These are phyloP conservation scores for Amylocarpus encephaloides DNA, from an alignment of 2,329 filamentous ascomycete genomes.

Conservation along the genomic window DNA sequence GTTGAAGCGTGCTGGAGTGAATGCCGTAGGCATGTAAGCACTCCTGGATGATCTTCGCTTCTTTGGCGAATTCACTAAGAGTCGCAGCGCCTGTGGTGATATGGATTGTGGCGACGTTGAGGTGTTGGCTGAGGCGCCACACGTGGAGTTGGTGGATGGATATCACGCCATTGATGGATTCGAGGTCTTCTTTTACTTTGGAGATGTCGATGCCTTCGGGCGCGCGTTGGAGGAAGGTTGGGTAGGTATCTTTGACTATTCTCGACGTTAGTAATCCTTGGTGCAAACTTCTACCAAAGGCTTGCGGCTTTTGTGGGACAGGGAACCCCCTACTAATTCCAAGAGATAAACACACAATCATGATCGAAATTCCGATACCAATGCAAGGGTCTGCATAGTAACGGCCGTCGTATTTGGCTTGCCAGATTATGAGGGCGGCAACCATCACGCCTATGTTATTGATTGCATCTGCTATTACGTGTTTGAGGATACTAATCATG, in stretches of 20 bases:
- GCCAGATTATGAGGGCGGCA: constrained; percentile 64
- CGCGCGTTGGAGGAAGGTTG: not conserved
- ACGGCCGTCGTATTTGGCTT: constrained; percentile 47
- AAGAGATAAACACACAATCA: constrained; percentile 42
- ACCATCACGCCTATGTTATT: constrained; percentile 74
- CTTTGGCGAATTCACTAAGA: constrained; percentile 51
- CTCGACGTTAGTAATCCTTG: too few relatives aligned
- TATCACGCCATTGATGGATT: constrained; percentile 49
- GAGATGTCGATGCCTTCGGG: not conserved
- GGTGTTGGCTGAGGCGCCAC: constrained; percentile 66
- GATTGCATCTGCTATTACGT: constrained; percentile 65
- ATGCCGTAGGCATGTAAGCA: constrained; percentile 70
- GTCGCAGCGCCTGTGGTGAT: constrained; percentile 54
- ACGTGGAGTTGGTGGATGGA: constrained; percentile 68
- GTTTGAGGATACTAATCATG: constrained; percentile 63
- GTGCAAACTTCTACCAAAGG: too few relatives aligned
- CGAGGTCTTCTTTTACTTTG: not conserved
- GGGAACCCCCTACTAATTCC: not conserved
- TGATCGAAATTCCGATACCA: constrained; percentile 63
- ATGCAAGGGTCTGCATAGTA: constrained; percentile 69
- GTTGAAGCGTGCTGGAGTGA: constrained; percentile 65
- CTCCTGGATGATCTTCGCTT: constrained; percentile 56
- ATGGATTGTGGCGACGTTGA: constrained; percentile 63
- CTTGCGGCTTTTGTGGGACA: too few relatives aligned
- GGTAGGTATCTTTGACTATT: not conserved